These are phyloP conservation scores for Trichoderma gracile DNA, from an alignment of 2,329 filamentous ascomycete species.

Conservation along the genomic window DNA sequence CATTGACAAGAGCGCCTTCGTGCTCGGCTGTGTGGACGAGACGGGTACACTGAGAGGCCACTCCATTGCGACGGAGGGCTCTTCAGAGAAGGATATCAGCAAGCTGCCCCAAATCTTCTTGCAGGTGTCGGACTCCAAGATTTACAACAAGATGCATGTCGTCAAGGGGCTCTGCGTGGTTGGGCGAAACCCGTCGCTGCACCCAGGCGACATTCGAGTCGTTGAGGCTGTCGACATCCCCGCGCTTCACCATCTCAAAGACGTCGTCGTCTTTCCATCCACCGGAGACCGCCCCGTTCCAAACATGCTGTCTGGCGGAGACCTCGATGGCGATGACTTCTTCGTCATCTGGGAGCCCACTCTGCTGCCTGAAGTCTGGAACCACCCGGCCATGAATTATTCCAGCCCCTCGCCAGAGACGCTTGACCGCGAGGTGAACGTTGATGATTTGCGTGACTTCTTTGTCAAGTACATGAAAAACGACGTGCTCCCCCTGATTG, in stretches of 20 bases:
- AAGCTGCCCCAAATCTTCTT: slow-evolving; percentile 84
- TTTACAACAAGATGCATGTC: slow-evolving; percentile 58
- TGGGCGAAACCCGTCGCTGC: slow-evolving; percentile 89
- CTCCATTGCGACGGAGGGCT: slow-evolving; percentile 48
- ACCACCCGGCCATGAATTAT: slow-evolving; percentile 77
- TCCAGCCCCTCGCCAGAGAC: slow-evolving; percentile 56
- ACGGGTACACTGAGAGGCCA: slow-evolving; percentile 74
- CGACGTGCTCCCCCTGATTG: slow-evolving; percentile 77
- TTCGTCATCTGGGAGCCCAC: slow-evolving; percentile 86
- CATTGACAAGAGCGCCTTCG: slow-evolving; percentile 79
- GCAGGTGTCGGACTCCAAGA: slow-evolving; percentile 66
- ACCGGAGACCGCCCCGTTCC: slow-evolving; percentile 81
- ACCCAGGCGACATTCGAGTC: slow-evolving; percentile 87
- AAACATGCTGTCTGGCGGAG: slow-evolving; percentile 94
- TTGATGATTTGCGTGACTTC: slow-evolving; percentile 76
- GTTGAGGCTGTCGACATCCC: slow-evolving; percentile 79
- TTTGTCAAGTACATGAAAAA: slow-evolving; percentile 94
- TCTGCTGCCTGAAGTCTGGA: slow-evolving; percentile 70
- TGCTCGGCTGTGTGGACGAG: slow-evolving; percentile 88
- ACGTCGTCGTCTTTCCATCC: slow-evolving; percentile 86
- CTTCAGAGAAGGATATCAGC: slow-evolving; percentile 46
- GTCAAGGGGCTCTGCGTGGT: slow-evolving; percentile 79
- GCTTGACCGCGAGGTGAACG: slow-evolving; percentile 63
- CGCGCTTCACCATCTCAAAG: slow-evolving; percentile 71
- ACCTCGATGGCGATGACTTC: slow-evolving; percentile 95